These are phyloP conservation scores for Neurospora africana DNA, from an alignment of 495 filamentous ascomycete genomes.

Conservation along the genomic window DNA sequence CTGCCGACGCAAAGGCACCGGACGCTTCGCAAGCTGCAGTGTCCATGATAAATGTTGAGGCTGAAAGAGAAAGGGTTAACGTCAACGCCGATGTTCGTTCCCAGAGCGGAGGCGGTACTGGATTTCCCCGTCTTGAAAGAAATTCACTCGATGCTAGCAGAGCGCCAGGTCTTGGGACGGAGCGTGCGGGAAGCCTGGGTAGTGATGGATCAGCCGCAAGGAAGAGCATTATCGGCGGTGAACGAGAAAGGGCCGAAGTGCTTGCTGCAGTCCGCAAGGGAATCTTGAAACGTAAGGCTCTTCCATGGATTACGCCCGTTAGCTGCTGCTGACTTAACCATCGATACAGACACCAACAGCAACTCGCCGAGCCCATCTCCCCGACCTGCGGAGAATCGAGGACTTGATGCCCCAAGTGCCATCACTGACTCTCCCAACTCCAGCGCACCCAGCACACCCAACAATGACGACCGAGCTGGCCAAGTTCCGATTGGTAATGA, in stretches of 20 bases:
- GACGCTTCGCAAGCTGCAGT: constrained; percentile 68
- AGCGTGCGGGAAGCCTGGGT: constrained; percentile 43
- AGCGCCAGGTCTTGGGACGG: constrained; percentile 26
- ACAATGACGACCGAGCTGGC: constrained; percentile 57
- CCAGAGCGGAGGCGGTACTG: constrained; percentile 62
- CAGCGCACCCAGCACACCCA: constrained; percentile 73
- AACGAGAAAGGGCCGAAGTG: constrained; percentile 82
- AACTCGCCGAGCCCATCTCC: constrained; percentile 54
- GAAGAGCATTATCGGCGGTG: constrained; percentile 84
- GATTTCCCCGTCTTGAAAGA: constrained; percentile 77
- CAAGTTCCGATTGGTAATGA: constrained; percentile 66
- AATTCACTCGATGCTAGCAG: constrained; percentile 58
- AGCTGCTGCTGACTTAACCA: not conserved
- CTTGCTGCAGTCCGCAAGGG: constrained; percentile 84
- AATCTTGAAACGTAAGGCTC: constrained; percentile 81
- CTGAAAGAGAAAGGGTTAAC: constrained; percentile 75
- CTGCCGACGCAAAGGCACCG: constrained; percentile 52
- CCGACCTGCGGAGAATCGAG: constrained; percentile 42
- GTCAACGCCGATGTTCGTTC: constrained; percentile 63
- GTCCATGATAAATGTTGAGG: constrained; percentile 92
- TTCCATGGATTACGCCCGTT: not conserved
- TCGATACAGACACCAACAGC: constrained; percentile 33
- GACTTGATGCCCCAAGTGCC: constrained; percentile 41
- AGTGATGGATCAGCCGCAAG: constrained; percentile 53
- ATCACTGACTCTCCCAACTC: constrained; percentile 69